Conservation (phyloP, 2,329 filamentous ascomycete species). For the Aurifilum marmelostoma region DNA sequence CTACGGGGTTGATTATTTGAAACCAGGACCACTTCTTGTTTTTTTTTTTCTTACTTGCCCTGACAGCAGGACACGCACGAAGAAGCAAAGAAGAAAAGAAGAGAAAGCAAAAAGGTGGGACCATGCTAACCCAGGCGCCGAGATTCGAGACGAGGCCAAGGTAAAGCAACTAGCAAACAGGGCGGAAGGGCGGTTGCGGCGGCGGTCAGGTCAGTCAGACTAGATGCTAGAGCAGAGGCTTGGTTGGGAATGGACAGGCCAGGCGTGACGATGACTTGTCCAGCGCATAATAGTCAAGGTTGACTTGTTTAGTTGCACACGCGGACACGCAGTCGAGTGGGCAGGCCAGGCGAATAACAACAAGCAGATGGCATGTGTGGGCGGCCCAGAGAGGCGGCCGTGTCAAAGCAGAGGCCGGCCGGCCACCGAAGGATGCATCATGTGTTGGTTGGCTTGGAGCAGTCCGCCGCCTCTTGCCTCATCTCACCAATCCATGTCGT, state of each 20-base stretch:
- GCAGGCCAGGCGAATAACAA: neutral
- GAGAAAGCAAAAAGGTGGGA: neutral
- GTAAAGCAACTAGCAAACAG: neutral
- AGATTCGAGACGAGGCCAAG: neutral
- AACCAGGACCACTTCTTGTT: neutral
- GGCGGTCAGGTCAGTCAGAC: neutral
- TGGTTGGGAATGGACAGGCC: neutral
- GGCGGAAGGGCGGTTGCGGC: neutral
- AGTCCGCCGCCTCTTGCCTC: conserved; percentile 1
- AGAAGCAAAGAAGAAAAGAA: neutral
- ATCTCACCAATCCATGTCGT: conserved; percentile 2
- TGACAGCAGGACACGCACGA: too few species aligned
- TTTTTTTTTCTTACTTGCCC: too few species aligned
- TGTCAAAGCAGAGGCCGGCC: neutral
- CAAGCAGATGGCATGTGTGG: neutral
- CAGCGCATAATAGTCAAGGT: neutral
- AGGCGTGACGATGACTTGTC: neutral
- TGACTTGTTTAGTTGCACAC: neutral
- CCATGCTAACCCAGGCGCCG: neutral
- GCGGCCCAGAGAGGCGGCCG: neutral
- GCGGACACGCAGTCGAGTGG: too few species aligned
- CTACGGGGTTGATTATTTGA: neutral
- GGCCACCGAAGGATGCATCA: conserved; percentile 2
- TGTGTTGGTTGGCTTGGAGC: conserved; percentile 16
- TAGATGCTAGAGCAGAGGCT: neutral